phyloP scores from a whole-genome alignment of 1,284 basidiomycete genomes.

The Apiotrichum veenhuisii region DNA sequence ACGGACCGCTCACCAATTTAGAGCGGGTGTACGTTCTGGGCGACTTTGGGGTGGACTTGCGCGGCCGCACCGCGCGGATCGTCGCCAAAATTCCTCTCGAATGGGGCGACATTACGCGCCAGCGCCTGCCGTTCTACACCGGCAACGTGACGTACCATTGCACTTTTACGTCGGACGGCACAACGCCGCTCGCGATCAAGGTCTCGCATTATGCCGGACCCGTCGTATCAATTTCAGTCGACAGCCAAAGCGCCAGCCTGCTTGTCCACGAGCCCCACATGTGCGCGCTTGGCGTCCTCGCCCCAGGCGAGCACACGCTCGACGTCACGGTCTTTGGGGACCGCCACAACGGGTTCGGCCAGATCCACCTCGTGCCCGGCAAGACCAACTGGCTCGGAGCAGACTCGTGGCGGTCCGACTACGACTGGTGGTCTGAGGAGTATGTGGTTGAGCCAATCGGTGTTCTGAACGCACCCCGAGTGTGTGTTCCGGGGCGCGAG shows the following conservation, averaged over 20 bases:
- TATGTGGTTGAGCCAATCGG: slow-evolving; percentile 25
- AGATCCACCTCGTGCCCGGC: slow-evolving; percentile 24
- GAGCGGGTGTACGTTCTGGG: slow-evolving; percentile 32
- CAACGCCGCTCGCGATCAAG: slow-evolving; percentile 13
- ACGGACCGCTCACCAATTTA: slow-evolving; percentile 23
- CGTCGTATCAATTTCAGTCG: slow-evolving; percentile 21
- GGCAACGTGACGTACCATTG: slow-evolving; percentile 31
- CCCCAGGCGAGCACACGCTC: slow-evolving; percentile 17
- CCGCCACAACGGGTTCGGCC: slow-evolving; percentile 30
- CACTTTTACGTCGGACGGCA: slow-evolving; percentile 9
- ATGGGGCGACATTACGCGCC: slow-evolving; percentile 29
- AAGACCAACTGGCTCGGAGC: slow-evolving; percentile 34
- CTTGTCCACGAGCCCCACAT: slow-evolving; percentile 23
- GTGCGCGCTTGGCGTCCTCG: slow-evolving; percentile 13
- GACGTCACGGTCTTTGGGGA: slow-evolving; percentile 28
- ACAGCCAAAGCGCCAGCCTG: slow-evolving; percentile 10
- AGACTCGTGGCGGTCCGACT: slow-evolving; percentile 28
- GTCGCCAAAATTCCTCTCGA: slow-evolving; percentile 9
- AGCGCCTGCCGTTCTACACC: slow-evolving; percentile 32
- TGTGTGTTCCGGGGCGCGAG: slow-evolving; percentile 24
- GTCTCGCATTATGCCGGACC: slow-evolving; percentile 26
- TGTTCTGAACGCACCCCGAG: slow-evolving; percentile 24
- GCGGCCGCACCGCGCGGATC: slow-evolving; percentile 19
- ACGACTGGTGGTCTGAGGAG: slow-evolving; percentile 33
- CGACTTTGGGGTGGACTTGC: slow-evolving; percentile 29